A percentile compares a stretch with the other conserved stretches of the same genome.
Conservation (phyloP, 495 filamentous ascomycete species). For the Cercophora sp. region DNA sequence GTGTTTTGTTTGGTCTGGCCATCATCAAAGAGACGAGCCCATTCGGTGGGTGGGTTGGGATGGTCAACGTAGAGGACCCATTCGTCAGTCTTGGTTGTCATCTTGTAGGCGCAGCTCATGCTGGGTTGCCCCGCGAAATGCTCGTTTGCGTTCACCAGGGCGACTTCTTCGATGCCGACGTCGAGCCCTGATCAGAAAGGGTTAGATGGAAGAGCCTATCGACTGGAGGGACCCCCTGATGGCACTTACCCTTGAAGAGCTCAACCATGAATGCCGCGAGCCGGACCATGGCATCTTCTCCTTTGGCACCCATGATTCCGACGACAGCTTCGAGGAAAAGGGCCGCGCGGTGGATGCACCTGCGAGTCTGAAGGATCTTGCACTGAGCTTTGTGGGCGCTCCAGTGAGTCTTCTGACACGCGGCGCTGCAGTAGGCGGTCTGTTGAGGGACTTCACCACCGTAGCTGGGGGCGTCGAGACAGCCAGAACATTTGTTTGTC, state of each 20-base stretch:
- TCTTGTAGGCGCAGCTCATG: neutral
- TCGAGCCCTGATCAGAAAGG: neutral
- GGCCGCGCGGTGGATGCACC: neutral
- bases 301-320: neutral
- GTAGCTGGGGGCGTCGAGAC: constrained; percentile 1
- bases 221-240: neutral
- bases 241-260: neutral
- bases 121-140: neutral
- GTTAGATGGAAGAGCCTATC: neutral
- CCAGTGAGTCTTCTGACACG: constrained; percentile 2
- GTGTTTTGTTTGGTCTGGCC: neutral
- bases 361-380: constrained; percentile 5
- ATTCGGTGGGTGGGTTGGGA: neutral
- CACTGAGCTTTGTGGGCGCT: constrained; percentile 2
- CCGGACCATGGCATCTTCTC: neutral
- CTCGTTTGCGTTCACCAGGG: neutral
- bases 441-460: neutral
- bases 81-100: neutral
- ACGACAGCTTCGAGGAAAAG: neutral
- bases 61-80: neutral
- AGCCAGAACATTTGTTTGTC: constrained; percentile 3
- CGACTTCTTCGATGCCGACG: neutral
- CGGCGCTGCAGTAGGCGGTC: constrained; percentile 1
- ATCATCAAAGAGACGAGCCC: neutral
- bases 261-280: neutral